Evolutionary conservation across 2,329 filamentous ascomycete species (phyloP).

Genomic region (Sporothrix pallida): DNA sequence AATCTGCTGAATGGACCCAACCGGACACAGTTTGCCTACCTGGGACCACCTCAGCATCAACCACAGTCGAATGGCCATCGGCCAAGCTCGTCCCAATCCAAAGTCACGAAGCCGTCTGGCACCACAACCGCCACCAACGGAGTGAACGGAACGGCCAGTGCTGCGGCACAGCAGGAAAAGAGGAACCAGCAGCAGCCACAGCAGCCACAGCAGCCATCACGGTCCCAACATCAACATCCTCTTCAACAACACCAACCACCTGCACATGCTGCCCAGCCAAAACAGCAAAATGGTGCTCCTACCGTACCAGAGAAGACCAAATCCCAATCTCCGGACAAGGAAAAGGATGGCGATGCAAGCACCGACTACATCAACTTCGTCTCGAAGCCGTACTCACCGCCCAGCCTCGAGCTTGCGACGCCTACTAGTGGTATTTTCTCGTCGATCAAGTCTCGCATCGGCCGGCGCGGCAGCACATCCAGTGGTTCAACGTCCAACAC

Average conservation of each 20-base stretch:
- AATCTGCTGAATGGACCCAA: constrained; percentile 15
- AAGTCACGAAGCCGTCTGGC: neutral
- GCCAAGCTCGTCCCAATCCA: constrained; percentile 32
- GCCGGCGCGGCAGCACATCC: constrained; percentile 35
- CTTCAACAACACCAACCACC: neutral
- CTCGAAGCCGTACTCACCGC: constrained; percentile 20
- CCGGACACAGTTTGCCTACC: constrained; percentile 21
- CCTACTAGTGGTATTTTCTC: constrained; percentile 34
- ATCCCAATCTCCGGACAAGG: neutral
- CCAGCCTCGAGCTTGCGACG: constrained; percentile 18
- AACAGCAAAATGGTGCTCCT: neutral
- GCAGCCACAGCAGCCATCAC: neutral
- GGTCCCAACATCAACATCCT: neutral
- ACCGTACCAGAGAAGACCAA: neutral
- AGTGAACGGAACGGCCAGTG: neutral
- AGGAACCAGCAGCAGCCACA: neutral
- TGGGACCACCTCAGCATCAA: neutral
- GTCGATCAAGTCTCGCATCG: constrained; percentile 36
- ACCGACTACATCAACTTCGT: constrained; percentile 32
- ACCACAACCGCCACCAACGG: neutral
- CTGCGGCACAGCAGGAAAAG: neutral
- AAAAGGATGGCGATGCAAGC: constrained; percentile 3
- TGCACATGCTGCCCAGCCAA: neutral
- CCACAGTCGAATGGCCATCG: constrained; percentile 3
- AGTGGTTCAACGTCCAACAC: constrained; percentile 30